These are phyloP conservation scores for Penicillium ucsense DNA, from an alignment of 495 filamentous ascomycete species.

Conservation along the genomic window DNA sequence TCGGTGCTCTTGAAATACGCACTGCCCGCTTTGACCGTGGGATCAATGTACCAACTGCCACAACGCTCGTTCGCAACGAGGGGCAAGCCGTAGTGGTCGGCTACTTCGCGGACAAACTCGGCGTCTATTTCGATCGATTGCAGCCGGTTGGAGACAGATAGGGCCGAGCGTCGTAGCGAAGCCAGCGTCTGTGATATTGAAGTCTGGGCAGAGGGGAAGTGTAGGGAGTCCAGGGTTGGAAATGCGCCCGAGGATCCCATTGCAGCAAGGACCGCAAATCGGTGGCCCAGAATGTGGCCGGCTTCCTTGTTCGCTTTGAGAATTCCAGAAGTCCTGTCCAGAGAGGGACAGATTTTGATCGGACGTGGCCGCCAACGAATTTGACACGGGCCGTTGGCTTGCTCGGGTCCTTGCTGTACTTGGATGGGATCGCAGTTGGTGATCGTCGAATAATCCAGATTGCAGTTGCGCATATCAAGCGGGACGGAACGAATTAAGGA, in stretches of 20 bases:
- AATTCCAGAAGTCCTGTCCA: too few species aligned
- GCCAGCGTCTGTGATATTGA: slow-evolving; percentile 38
- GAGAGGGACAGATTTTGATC: too few species aligned
- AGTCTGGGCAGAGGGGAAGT: slow-evolving; percentile 33
- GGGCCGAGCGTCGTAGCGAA: slow-evolving; percentile 60
- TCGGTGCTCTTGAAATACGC: slow-evolving; percentile 98
- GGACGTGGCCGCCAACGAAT: too few species aligned
- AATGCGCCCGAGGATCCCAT: slow-evolving; percentile 15
- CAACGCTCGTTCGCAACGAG: slow-evolving; percentile 90
- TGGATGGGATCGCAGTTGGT: too few species aligned
- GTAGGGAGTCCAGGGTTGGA: slow-evolving; percentile 31
- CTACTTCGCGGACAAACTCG: slow-evolving; percentile 51
- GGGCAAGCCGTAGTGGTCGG: slow-evolving; percentile 49
- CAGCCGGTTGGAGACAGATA: slow-evolving; percentile 72
- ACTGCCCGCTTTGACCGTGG: slow-evolving; percentile 52
- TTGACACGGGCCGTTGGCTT: too few species aligned
- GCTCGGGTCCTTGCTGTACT: too few species aligned
- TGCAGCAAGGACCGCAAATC: background rate
- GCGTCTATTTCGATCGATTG: slow-evolving; percentile 61
- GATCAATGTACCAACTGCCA: slow-evolving; percentile 89
- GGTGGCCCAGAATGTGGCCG: background rate
- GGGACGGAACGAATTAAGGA: too few species aligned
- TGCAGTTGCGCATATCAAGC: too few species aligned
- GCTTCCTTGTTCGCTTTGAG: background rate
- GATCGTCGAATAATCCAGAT: too few species aligned